Conservation (phyloP, 257 asterid genomes). For the Solanum tarijense region DNA sequence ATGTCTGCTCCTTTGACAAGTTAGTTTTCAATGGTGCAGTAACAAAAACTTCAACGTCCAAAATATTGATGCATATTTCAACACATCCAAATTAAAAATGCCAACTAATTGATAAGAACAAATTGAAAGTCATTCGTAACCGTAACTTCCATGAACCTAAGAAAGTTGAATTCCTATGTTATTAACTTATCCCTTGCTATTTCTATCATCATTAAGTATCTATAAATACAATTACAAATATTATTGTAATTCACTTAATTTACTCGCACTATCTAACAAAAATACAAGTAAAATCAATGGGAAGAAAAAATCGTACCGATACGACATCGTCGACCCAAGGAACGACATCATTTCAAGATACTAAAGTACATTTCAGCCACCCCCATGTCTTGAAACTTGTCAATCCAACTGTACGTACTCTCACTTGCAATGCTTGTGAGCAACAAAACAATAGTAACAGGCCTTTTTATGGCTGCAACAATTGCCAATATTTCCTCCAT, state of each 20-base stretch:
- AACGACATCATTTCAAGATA: not conserved
- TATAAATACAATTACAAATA: not conserved
- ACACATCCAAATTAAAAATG: not conserved
- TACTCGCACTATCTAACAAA: not conserved
- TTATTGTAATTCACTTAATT: not conserved
- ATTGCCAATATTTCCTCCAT: slow-evolving; percentile 18
- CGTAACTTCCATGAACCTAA: too few species aligned
- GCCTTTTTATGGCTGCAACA: slow-evolving; percentile 15
- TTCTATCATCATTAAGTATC: not conserved
- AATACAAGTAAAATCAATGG: not conserved
- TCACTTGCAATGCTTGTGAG: slow-evolving; percentile 15
- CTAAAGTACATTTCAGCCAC: slow-evolving; percentile 35
- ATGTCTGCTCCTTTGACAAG: not conserved
- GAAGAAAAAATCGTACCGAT: not conserved
- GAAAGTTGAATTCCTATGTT: too few species aligned
- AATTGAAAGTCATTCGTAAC: not conserved
- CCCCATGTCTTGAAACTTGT: slow-evolving; percentile 27
- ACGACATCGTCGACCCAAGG: not conserved
- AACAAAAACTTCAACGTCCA: not conserved
- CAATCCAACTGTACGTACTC: slow-evolving; percentile 1
- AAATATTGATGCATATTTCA: not conserved
- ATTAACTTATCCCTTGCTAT: too few species aligned
- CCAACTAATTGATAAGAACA: not conserved
- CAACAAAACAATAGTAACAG: not conserved
- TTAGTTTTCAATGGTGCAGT: not conserved